Conservation (phyloP, 441 rosid species). For the Flueggea neowawraea region DNA sequence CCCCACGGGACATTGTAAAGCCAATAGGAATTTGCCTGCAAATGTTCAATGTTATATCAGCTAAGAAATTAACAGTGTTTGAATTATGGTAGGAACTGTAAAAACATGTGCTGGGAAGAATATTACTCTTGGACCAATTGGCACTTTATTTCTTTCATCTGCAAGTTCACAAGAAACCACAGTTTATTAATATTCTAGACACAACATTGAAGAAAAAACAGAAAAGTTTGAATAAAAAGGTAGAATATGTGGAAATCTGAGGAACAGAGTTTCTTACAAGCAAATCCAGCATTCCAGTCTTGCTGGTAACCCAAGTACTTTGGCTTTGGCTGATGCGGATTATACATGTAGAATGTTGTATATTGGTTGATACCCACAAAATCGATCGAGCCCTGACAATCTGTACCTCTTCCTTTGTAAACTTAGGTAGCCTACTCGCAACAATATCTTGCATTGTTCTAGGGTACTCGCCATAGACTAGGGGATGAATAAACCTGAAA, state of each 20-base stretch:
- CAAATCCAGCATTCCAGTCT: conserved; percentile 81
- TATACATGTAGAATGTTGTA: conserved; percentile 66
- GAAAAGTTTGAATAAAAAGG: background rate
- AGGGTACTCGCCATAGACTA: conserved; percentile 90
- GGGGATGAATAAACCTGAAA: conserved; percentile 83
- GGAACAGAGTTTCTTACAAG: conserved; percentile 43
- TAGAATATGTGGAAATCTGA: no score
- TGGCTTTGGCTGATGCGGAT: conserved; percentile 44
- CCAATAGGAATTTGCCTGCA: conserved; percentile 85
- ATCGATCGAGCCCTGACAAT: conserved; percentile 89
- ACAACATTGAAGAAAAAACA: background rate
- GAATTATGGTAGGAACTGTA: background rate
- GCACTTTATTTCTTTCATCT: conserved; percentile 64
- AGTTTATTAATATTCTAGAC: conserved; percentile 1
- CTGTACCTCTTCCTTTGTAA: conserved; percentile 62
- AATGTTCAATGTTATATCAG: background rate
- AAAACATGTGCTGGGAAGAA: background rate
- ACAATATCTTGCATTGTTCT: conserved; percentile 76
- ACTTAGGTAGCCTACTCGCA: conserved; percentile 71
- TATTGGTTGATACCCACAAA: conserved; percentile 93
- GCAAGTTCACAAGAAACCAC: conserved; percentile 14
- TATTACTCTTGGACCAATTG: conserved; percentile 76
- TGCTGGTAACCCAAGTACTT: conserved; percentile 66
- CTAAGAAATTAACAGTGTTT: background rate
- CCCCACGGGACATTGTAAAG: conserved; percentile 97